Conservation (phyloP, 306 rosid genomes). For the Carpinus fangiana region DNA sequence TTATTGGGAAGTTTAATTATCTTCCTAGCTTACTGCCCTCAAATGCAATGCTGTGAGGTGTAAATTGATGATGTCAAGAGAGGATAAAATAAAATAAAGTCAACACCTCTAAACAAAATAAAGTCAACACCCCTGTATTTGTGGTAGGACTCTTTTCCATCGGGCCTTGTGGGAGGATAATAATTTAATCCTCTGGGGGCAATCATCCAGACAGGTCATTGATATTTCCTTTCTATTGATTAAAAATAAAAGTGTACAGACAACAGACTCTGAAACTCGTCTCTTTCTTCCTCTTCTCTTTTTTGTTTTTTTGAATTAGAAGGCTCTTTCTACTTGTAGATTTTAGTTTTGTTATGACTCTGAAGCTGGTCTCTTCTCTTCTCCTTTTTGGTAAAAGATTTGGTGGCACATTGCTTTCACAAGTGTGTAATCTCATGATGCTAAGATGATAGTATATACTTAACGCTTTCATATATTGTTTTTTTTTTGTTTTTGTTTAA, state of each 20-base stretch:
- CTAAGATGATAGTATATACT: not conserved
- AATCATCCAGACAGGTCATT: not conserved
- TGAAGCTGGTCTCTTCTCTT: not conserved
- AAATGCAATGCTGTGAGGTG: not conserved
- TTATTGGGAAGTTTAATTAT: not conserved
- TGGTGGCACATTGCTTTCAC: conserved; percentile 1
- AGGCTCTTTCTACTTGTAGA: not conserved
- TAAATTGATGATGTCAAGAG: not conserved
- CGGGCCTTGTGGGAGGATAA: not conserved
- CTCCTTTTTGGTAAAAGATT: not conserved
- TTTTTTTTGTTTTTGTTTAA: not conserved
- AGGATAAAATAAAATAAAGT: not conserved
- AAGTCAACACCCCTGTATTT: no score
- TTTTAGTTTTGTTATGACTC: not conserved
- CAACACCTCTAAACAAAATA: not conserved
- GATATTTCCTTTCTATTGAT: not conserved
- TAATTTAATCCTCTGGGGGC: not conserved
- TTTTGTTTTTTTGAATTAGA: not conserved
- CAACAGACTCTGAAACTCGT: not conserved
- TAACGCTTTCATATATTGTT: not conserved
- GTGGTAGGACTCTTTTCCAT: not conserved
- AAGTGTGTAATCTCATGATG: not conserved
- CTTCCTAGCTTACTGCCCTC: not conserved
- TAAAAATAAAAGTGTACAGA: not conserved
- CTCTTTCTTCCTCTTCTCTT: not conserved